Percentiles rank a stretch among this genome's conserved stretches.
phyloP scores from a whole-genome alignment of 2,329 filamentous ascomycete species.

The Drechslera avenae region DNA sequence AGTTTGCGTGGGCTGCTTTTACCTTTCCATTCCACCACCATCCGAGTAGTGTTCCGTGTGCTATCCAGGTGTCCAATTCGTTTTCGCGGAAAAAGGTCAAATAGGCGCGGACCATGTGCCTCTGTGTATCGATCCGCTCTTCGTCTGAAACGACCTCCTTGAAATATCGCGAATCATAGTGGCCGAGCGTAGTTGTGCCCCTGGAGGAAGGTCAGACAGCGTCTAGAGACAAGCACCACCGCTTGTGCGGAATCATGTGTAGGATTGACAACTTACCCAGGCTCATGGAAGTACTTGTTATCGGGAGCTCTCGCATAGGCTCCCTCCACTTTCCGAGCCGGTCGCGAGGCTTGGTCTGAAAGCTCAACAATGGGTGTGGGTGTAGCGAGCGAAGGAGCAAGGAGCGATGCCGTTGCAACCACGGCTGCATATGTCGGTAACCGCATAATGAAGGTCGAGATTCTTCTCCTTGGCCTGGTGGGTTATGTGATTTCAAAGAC shows the following conservation, averaged over 20 bases:
- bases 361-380: conserved; percentile 18
- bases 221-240: background rate
- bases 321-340: background rate
- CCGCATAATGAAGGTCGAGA: conserved; percentile 29
- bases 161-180: conserved; percentile 78
- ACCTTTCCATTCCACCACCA: conserved; percentile 85
- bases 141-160: conserved; percentile 66
- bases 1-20: conserved; percentile 2
- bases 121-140: conserved; percentile 68
- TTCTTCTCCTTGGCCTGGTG: background rate
- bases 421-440: conserved; percentile 29
- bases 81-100: conserved; percentile 67
- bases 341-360: background rate
- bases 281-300: conserved; percentile 48
- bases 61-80: conserved; percentile 81
- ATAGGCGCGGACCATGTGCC: conserved; percentile 75
- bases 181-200: conserved; percentile 62
- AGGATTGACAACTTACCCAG: conserved; percentile 36
- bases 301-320: conserved; percentile 8
- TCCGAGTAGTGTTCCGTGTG: conserved; percentile 80
- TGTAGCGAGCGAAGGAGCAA: conserved; percentile 25
- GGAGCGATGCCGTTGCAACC: conserved; percentile 27
- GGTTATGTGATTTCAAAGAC: background rate
- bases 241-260: background rate
- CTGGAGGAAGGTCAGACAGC: conserved; percentile 27